A percentile compares a stretch with the other conserved stretches of the same genome.
phyloP scores from a whole-genome alignment of 1,139 yeast genomes.

The Saccharomyces pastorianus region DNA sequence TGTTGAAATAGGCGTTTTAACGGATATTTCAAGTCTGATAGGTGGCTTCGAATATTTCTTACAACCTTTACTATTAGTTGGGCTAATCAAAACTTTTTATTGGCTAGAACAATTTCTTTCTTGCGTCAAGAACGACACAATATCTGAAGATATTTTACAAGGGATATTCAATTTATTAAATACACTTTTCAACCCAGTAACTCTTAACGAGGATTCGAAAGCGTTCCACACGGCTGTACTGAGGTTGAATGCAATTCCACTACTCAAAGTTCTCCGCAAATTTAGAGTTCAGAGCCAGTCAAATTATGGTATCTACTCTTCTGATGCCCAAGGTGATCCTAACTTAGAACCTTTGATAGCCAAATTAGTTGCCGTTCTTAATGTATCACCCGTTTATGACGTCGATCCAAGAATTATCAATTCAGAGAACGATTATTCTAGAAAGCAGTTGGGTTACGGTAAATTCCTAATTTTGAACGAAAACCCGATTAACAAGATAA shows the following conservation, averaged over 20 bases:
- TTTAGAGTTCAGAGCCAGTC: constrained; percentile 21
- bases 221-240: constrained; percentile 25
- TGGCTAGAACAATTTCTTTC: constrained; percentile 28
- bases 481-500: constrained; percentile 26
- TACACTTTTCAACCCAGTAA: constrained; percentile 22
- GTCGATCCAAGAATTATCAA: constrained; percentile 22
- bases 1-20: constrained; percentile 42
- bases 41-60: constrained; percentile 60
- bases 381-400: constrained; percentile 25
- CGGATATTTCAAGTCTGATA: constrained; percentile 34
- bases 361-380: constrained; percentile 18
- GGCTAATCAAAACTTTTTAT: constrained; percentile 26
- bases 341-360: constrained; percentile 23
- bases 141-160: constrained; percentile 17
- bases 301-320: constrained; percentile 28
- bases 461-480: constrained; percentile 25
- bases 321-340: constrained; percentile 26
- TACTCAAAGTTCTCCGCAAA: constrained; percentile 21
- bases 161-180: constrained; percentile 21
- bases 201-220: constrained; percentile 28
- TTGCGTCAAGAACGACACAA: constrained; percentile 15
- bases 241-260: constrained; percentile 23
- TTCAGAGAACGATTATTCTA: constrained; percentile 23
- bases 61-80: constrained; percentile 43
- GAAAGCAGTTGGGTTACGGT: constrained; percentile 23